phyloP scores from a whole-genome alignment of 805 yeast species.

The Saturnispora ahearnii region DNA sequence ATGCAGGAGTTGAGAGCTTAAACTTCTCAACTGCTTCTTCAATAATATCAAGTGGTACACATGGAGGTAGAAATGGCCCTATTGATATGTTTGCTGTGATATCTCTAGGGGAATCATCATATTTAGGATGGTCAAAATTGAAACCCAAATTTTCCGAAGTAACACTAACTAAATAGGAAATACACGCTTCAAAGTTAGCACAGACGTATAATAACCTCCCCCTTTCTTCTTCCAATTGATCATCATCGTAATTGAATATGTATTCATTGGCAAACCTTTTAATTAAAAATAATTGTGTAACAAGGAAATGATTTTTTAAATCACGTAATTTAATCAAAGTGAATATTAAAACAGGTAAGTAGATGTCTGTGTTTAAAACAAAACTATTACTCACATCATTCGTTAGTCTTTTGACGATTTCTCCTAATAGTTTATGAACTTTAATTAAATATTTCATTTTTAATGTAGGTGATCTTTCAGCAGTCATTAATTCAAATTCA shows the following conservation, averaged over 20 bases:
- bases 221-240: constrained; percentile 21
- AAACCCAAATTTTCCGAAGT: constrained; percentile 25
- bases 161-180: constrained; percentile 28
- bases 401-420: constrained; percentile 18
- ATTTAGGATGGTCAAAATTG: constrained; percentile 11
- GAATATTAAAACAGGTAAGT: constrained; percentile 28
- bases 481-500: constrained; percentile 25
- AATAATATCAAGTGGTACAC: constrained; percentile 22
- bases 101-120: constrained; percentile 6
- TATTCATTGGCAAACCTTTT: constrained; percentile 27
- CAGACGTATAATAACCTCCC: constrained; percentile 28
- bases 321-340: constrained; percentile 26
- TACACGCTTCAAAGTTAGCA: constrained; percentile 31
- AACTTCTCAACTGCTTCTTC: constrained; percentile 20
- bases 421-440: constrained; percentile 24
- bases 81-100: constrained; percentile 3
- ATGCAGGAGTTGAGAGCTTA: constrained; percentile 9
- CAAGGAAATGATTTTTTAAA: constrained; percentile 22
- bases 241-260: constrained; percentile 18
- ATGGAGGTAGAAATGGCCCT: constrained; percentile 12
- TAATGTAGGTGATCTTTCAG: constrained; percentile 28
- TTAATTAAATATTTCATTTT: constrained; percentile 26
- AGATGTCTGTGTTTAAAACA: constrained; percentile 27
- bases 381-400: constrained; percentile 6
- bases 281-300: constrained; percentile 27